Percentiles rank a stretch among this genome's conserved stretches.
Conservation (phyloP, 371 early-diverging fungal species). For the Mortierella sp. region DNA sequence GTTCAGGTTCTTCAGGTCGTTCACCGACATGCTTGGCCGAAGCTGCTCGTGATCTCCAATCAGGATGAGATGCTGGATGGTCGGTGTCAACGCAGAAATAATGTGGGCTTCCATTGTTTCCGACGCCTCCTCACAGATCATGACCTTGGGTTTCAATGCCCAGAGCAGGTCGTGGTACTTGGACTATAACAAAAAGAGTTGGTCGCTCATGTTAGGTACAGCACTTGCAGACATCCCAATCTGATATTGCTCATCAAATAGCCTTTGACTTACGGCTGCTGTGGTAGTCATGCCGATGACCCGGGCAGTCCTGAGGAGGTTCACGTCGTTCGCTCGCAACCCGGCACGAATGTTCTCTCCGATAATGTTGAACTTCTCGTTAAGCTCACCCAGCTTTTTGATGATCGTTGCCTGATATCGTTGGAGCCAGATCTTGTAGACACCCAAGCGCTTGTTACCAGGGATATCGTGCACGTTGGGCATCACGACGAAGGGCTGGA, state of each 20-base stretch:
- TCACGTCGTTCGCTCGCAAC: conserved; percentile 59
- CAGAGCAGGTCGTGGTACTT: conserved; percentile 73
- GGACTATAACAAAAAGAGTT: conserved; percentile 54
- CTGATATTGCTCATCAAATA: neutral
- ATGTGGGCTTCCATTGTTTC: conserved; percentile 83
- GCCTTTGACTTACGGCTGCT: conserved; percentile 68
- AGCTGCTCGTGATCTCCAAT: conserved; percentile 85
- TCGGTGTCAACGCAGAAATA: conserved; percentile 67
- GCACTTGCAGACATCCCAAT: neutral
- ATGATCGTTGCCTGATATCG: conserved; percentile 53
- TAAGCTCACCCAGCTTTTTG: conserved; percentile 49
- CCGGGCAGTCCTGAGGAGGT: conserved; percentile 62
- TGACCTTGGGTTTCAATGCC: conserved; percentile 64
- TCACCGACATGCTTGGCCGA: conserved; percentile 69
- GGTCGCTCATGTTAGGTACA: neutral
- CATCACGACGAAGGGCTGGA: conserved; percentile 13
- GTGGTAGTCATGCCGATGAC: conserved; percentile 82
- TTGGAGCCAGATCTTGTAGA: conserved; percentile 71
- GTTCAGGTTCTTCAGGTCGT: conserved; percentile 61
- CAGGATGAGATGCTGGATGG: conserved; percentile 73
- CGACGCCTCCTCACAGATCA: conserved; percentile 82
- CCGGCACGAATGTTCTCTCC: conserved; percentile 62
- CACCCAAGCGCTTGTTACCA: conserved; percentile 62
- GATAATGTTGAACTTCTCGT: conserved; percentile 57
- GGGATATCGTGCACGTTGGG: conserved; percentile 72